A percentile compares a stretch with the other conserved stretches of the same genome.
Evolutionary conservation across 2,329 filamentous ascomycete genomes (phyloP).

Genomic region (Botryotinia convoluta): DNA sequence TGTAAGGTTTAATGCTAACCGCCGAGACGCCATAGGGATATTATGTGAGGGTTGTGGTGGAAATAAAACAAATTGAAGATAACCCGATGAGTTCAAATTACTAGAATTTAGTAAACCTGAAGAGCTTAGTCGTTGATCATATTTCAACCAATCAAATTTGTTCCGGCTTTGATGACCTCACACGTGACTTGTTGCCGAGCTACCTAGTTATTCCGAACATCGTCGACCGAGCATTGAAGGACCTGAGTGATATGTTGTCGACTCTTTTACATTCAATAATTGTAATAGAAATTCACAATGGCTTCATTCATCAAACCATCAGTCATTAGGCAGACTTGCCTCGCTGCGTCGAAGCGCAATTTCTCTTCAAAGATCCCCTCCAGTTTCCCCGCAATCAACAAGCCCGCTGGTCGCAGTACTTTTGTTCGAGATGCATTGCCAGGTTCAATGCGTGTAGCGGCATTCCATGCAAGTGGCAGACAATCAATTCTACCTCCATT

Average conservation of each 20-base stretch:
- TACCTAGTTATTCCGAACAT: constrained; percentile 21
- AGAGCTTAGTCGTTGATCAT: constrained; percentile 20
- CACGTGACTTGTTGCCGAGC: constrained; percentile 20
- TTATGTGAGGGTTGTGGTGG: constrained; percentile 28
- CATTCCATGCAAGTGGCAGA: constrained; percentile 82
- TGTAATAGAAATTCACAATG: constrained; percentile 41
- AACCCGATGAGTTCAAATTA: constrained; percentile 20
- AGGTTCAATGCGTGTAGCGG: constrained; percentile 56
- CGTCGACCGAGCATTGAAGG: constrained; percentile 19
- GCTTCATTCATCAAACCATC: constrained; percentile 51
- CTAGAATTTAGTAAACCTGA: constrained; percentile 22
- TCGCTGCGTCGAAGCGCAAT: constrained; percentile 44
- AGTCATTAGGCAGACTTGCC: constrained; percentile 48
- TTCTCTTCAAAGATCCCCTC: constrained; percentile 43
- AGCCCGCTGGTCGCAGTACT: constrained; percentile 34
- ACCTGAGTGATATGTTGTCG: constrained; percentile 13
- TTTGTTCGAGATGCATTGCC: constrained; percentile 44
- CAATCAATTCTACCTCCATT: constrained; percentile 76
- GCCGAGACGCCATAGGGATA: constrained; percentile 81
- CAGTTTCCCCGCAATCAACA: constrained; percentile 37
- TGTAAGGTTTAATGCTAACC: constrained; percentile 92
- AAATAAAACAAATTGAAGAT: constrained; percentile 27
- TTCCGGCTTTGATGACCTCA: constrained; percentile 20
- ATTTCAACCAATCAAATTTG: constrained; percentile 18
- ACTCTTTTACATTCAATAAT: constrained; percentile 18